A percentile compares a stretch with the other conserved stretches of the same genome.
Conservation (phyloP, 2,329 filamentous ascomycete species). For the Xylaria sp. region DNA sequence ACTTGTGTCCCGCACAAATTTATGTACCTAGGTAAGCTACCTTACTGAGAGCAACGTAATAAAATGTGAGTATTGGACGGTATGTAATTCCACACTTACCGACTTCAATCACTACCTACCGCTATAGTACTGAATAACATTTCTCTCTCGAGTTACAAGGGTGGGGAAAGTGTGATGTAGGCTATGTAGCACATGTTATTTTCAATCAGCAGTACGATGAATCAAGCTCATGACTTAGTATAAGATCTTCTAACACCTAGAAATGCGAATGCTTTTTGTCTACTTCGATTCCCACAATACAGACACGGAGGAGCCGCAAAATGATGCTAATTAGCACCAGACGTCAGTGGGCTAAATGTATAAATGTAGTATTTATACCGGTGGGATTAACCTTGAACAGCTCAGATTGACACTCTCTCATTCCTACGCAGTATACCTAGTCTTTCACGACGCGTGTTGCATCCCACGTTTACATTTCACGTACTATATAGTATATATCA, state of each 20-base stretch:
- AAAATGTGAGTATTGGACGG: too few relatives aligned
- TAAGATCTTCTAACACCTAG: background rate
- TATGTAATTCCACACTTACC: too few relatives aligned
- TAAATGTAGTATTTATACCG: conserved; percentile 2
- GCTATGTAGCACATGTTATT: background rate
- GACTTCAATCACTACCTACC: background rate
- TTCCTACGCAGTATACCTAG: too few relatives aligned
- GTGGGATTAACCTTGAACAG: background rate
- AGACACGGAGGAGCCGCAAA: conserved; percentile 4
- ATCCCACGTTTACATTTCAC: background rate
- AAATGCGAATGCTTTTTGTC: conserved; percentile 4
- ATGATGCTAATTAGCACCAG: conserved; percentile 19
- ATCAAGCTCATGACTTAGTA: background rate
- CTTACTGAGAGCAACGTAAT: too few relatives aligned
- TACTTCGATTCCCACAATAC: too few relatives aligned
- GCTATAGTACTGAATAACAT: background rate
- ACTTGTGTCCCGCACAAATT: conserved; percentile 12
- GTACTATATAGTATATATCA: background rate
- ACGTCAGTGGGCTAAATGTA: conserved; percentile 4
- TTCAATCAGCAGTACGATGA: too few relatives aligned
- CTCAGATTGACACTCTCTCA: conserved; percentile 18
- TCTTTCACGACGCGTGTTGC: too few relatives aligned
- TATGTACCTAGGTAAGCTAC: too few relatives aligned
- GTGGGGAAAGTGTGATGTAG: background rate
- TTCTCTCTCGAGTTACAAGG: background rate